phyloP scores from a whole-genome alignment of 495 filamentous ascomycete species.

The Penicillium egyptiacum region DNA sequence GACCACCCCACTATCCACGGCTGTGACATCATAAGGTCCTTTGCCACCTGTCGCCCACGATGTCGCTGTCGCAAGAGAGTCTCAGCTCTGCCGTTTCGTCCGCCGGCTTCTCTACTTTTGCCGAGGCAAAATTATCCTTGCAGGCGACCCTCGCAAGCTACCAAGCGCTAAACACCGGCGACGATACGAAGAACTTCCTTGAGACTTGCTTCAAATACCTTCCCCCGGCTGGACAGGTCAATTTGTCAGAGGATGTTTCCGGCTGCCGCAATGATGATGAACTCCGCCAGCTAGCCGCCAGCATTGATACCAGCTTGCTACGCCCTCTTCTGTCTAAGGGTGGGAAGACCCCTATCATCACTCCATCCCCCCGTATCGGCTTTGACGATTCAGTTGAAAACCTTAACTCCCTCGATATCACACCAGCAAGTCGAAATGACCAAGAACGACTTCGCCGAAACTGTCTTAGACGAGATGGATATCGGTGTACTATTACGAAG shows the following conservation, averaged over 20 bases:
- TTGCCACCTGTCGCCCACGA: too few relatives aligned
- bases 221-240: constrained; percentile 7
- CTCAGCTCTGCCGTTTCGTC: neutral
- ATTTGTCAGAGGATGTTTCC: constrained; percentile 17
- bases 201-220: constrained; percentile 13
- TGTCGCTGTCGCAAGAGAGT: constrained; percentile 1
- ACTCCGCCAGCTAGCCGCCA: constrained; percentile 16
- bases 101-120: neutral
- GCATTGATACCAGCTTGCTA: constrained; percentile 4
- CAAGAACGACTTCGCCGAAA: constrained; percentile 10
- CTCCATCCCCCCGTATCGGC: constrained; percentile 8
- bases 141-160: neutral
- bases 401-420: constrained; percentile 4
- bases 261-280: constrained; percentile 9
- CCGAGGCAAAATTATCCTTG: constrained; percentile 2
- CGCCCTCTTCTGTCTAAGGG: constrained; percentile 10
- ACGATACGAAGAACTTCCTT: constrained; percentile 14
- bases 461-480: constrained; percentile 8
- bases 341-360: constrained; percentile 6
- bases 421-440: neutral
- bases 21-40: too few relatives aligned
- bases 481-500: constrained; percentile 11
- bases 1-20: constrained; percentile 4
- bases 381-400: constrained; percentile 21
- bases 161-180: neutral